These are phyloP conservation scores for Myriosclerotinia duriaeana DNA, from an alignment of 2,329 filamentous ascomycete species.

Conservation along the genomic window DNA sequence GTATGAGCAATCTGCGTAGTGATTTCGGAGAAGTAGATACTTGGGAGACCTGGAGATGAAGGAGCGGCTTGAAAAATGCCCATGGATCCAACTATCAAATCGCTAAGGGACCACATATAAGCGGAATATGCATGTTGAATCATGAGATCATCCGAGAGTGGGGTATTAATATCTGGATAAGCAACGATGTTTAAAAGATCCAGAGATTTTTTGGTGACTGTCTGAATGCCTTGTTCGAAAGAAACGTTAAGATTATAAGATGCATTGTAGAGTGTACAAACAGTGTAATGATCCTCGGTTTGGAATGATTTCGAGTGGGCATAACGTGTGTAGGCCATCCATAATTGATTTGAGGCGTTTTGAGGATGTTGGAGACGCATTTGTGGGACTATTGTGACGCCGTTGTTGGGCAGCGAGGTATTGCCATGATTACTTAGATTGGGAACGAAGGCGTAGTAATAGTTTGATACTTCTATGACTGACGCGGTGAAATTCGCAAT, in stretches of 20 bases:
- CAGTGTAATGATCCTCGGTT: constrained; percentile 21
- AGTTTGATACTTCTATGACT: constrained; percentile 21
- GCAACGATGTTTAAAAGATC: constrained; percentile 11
- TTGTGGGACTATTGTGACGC: constrained; percentile 1
- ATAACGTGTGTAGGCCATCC: constrained; percentile 26
- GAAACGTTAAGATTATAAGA: constrained; percentile 27
- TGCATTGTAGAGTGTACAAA: constrained; percentile 27
- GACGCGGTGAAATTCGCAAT: constrained; percentile 3
- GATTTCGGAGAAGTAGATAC: constrained; percentile 25
- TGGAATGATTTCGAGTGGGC: constrained; percentile 3
- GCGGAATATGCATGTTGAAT: constrained; percentile 29
- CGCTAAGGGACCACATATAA: constrained; percentile 27
- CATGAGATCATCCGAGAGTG: constrained; percentile 9
- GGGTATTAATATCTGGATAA: constrained; percentile 22
- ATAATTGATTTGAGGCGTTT: constrained; percentile 28
- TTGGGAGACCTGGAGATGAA: constrained; percentile 10
- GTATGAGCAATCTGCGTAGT: constrained; percentile 26
- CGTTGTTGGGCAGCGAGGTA: not conserved
- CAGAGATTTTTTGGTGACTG: constrained; percentile 16
- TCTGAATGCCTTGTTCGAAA: constrained; percentile 27
- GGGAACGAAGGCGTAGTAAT: constrained; percentile 29
- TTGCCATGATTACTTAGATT: constrained; percentile 22
- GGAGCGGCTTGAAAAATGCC: constrained; percentile 20
- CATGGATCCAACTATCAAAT: constrained; percentile 29
- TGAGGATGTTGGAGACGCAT: constrained; percentile 25